phyloP scores from a whole-genome alignment of 495 filamentous ascomycete species.

The Entonaema liquescens region DNA sequence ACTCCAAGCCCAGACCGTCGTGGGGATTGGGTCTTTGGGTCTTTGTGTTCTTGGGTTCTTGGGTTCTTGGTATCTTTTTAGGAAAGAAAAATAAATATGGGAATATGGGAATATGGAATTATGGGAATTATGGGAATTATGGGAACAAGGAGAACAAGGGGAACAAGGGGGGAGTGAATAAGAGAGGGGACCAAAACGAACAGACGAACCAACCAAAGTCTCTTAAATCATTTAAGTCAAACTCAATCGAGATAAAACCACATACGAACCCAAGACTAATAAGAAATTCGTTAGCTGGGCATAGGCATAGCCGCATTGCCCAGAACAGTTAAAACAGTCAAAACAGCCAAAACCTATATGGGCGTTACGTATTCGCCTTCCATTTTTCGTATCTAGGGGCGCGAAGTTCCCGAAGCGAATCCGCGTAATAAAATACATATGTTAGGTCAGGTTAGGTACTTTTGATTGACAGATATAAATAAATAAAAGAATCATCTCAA shows the following conservation, averaged over 20 bases:
- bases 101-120: not conserved
- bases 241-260: not conserved
- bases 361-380: not conserved
- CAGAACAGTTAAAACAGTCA: too few species aligned
- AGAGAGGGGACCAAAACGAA: too few species aligned
- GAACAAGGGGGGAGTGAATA: too few species aligned
- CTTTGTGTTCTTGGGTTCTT: not conserved
- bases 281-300: too few species aligned
- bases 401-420: not conserved
- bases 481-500: not conserved
- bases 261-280: too few species aligned
- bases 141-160: too few species aligned
- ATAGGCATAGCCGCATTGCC: slow-evolving; percentile 42
- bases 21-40: slow-evolving; percentile 25
- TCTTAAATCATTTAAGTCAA: slow-evolving; percentile 3
- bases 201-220: not conserved
- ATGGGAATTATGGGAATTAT: too few species aligned
- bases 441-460: too few species aligned
- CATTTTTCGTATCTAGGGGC: not conserved
- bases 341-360: not conserved
- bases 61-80: not conserved
- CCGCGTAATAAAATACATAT: not conserved
- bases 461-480: not conserved
- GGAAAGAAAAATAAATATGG: not conserved
- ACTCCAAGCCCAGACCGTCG: slow-evolving; percentile 32